A percentile compares a stretch with the other conserved stretches of the same genome.
phyloP scores from a whole-genome alignment of 768 basidiomycete genomes.

The Suillus luteus region DNA sequence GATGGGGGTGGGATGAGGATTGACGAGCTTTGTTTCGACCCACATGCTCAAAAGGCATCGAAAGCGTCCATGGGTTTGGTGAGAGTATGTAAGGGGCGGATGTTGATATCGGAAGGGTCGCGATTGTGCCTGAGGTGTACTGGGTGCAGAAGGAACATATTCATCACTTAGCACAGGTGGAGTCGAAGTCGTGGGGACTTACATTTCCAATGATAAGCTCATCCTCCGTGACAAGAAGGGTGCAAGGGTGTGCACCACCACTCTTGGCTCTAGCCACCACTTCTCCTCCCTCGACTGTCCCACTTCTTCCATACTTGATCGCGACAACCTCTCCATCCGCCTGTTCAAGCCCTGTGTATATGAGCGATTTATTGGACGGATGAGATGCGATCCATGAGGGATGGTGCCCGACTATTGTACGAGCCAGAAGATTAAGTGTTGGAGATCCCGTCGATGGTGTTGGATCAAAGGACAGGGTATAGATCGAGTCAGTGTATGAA shows the following conservation, averaged over 20 bases:
- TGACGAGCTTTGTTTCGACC: conserved; percentile 73
- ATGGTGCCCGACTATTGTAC: conserved; percentile 54
- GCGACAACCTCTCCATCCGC: conserved; percentile 64
- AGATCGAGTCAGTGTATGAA: conserved; percentile 66
- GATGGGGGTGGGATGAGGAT: conserved; percentile 75
- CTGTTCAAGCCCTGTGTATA: conserved; percentile 70
- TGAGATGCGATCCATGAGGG: conserved; percentile 79
- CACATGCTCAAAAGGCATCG: conserved; percentile 46
- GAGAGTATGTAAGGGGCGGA: conserved; percentile 46
- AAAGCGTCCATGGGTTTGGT: conserved; percentile 36
- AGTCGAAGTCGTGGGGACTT: conserved; percentile 33
- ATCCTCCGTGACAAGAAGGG: conserved; percentile 55
- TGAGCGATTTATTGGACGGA: conserved; percentile 54
- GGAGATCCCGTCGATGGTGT: conserved; percentile 53
- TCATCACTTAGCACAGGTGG: not conserved
- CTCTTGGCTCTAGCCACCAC: conserved; percentile 49
- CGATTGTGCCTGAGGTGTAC: conserved; percentile 70
- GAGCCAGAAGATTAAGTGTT: conserved; percentile 50
- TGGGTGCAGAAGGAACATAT: conserved; percentile 29
- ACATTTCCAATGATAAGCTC: conserved; percentile 75
- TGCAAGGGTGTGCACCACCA: conserved; percentile 65
- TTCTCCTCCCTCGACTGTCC: conserved; percentile 36
- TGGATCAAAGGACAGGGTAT: conserved; percentile 65
- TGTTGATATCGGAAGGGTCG: conserved; percentile 56
- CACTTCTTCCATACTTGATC: conserved; percentile 56